Evolutionary conservation across 2,329 filamentous ascomycete genomes (phyloP).

Genomic region (Orbilia brochopaga): DNA sequence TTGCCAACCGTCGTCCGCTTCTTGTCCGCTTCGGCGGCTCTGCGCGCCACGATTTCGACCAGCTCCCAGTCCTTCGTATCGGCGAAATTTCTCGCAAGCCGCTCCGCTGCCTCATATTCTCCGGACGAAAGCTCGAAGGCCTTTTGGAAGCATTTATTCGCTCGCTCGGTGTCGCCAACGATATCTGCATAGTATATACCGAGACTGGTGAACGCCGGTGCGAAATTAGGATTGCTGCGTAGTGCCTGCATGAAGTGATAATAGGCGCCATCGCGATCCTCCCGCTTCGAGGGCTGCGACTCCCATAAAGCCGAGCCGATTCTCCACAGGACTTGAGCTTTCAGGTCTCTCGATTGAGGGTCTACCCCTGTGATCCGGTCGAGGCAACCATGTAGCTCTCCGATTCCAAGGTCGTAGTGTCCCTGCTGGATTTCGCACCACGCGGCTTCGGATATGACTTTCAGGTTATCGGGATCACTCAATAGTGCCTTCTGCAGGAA

Average conservation of each 20-base stretch:
- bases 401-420: constrained; percentile 71
- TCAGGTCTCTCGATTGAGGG: constrained; percentile 70
- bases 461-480: constrained; percentile 75
- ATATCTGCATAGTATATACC: constrained; percentile 93
- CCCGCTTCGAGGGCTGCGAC: constrained; percentile 61
- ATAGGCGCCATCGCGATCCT: constrained; percentile 81
- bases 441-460: constrained; percentile 82
- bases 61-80: constrained; percentile 94
- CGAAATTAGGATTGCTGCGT: constrained; percentile 84
- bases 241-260: constrained; percentile 80
- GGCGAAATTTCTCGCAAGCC: constrained; percentile 83
- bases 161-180: constrained; percentile 81
- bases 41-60: constrained; percentile 87
- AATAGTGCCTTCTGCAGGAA: constrained; percentile 78
- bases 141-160: constrained; percentile 93
- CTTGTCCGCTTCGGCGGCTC: constrained; percentile 93
- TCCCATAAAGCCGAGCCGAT: constrained; percentile 60
- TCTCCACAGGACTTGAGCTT: constrained; percentile 83
- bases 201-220: constrained; percentile 87
- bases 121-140: constrained; percentile 89
- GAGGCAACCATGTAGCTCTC: constrained; percentile 74
- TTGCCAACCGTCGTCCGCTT: constrained; percentile 87
- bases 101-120: constrained; percentile 84
- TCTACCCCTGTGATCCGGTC: constrained; percentile 69
- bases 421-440: constrained; percentile 89